These are phyloP conservation scores for Wallacemonas sp. DNA, from an alignment of 208 protist species.

Conservation along the genomic window DNA sequence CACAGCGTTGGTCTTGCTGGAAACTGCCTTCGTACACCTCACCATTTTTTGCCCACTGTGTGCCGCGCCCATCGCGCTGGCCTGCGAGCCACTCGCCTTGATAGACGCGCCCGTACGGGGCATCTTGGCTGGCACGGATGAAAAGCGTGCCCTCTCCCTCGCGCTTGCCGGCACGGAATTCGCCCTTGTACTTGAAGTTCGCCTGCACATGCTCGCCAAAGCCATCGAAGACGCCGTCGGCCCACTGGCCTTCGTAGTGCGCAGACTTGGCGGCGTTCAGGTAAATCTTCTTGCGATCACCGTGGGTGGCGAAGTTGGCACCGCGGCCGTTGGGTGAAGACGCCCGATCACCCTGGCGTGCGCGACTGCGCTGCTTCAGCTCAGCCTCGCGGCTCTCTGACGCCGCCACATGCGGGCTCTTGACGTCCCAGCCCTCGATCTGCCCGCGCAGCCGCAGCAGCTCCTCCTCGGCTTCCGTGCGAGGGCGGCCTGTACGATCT, in stretches of 20 bases:
- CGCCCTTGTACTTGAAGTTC: constrained; percentile 80
- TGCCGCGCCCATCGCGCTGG: constrained; percentile 81
- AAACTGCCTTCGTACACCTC: constrained; percentile 92
- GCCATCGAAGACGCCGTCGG: constrained; percentile 76
- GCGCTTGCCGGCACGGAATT: constrained; percentile 73
- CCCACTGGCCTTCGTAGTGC: constrained; percentile 91
- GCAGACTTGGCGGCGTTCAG: constrained; percentile 75
- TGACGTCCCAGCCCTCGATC: constrained; percentile 37
- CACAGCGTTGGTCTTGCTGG: constrained; percentile 57
- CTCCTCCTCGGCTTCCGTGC: constrained; percentile 85
- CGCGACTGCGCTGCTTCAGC: constrained; percentile 40
- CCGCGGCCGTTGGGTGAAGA: constrained; percentile 11
- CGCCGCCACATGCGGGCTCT: background rate
- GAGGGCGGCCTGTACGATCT: constrained; percentile 61
- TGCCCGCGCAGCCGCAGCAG: constrained; percentile 48
- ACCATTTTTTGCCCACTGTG: constrained; percentile 76
- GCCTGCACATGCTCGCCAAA: constrained; percentile 81
- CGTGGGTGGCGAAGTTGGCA: constrained; percentile 56
- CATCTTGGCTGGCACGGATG: constrained; percentile 46
- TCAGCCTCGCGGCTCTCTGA: constrained; percentile 30
- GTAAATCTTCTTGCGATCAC: constrained; percentile 78
- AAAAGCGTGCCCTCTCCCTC: constrained; percentile 88
- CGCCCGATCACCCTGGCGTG: constrained; percentile 9
- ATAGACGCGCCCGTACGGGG: constrained; percentile 81
- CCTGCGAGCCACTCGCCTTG: constrained; percentile 83